Percentiles rank a stretch among this genome's conserved stretches.
These are phyloP conservation scores for Tulasnella sp. DNA, from an alignment of 768 basidiomycete genomes.

Conservation along the genomic window DNA sequence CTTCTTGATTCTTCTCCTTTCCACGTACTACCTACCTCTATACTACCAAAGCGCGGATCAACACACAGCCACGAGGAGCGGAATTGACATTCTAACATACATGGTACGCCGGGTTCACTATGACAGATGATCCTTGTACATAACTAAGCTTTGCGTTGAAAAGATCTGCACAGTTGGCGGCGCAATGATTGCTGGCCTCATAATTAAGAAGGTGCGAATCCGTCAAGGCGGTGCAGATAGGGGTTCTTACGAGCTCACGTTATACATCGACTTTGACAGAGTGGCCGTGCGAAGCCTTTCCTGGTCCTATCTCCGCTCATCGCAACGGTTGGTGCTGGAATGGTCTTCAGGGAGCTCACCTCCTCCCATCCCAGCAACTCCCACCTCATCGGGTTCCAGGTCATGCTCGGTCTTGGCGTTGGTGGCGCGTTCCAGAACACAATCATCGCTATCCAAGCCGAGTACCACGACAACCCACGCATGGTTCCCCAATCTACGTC, in stretches of 20 bases:
- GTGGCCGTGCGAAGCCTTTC: conserved; percentile 27
- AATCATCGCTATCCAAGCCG: conserved; percentile 32
- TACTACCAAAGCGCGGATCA: conserved; percentile 24
- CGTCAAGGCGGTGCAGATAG: too few relatives aligned
- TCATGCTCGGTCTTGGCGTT: conserved; percentile 30
- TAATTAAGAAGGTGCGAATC: conserved; percentile 21
- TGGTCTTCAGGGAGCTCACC: conserved; percentile 22
- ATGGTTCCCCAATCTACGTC: conserved; percentile 17
- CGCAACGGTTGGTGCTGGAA: conserved; percentile 26
- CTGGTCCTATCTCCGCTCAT: conserved; percentile 25
- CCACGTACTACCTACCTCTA: conserved; percentile 28
- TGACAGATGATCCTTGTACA: too few relatives aligned
- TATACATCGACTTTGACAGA: too few relatives aligned
- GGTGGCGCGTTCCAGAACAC: conserved; percentile 29
- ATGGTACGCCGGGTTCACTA: too few relatives aligned
- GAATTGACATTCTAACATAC: conserved; percentile 30
- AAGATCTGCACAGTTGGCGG: conserved; percentile 24
- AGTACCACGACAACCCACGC: conserved; percentile 22
- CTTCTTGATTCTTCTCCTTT: conserved; percentile 19
- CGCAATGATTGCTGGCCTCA: conserved; percentile 26
- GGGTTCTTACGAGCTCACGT: too few relatives aligned
- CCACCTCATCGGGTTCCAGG: conserved; percentile 29
- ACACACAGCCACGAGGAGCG: conserved; percentile 27
- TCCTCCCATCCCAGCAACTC: neutral
- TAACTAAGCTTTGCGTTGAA: too few relatives aligned